Evolutionary conservation across 2,329 filamentous ascomycete species (phyloP).

Genomic region (Fusarium virguliforme): DNA sequence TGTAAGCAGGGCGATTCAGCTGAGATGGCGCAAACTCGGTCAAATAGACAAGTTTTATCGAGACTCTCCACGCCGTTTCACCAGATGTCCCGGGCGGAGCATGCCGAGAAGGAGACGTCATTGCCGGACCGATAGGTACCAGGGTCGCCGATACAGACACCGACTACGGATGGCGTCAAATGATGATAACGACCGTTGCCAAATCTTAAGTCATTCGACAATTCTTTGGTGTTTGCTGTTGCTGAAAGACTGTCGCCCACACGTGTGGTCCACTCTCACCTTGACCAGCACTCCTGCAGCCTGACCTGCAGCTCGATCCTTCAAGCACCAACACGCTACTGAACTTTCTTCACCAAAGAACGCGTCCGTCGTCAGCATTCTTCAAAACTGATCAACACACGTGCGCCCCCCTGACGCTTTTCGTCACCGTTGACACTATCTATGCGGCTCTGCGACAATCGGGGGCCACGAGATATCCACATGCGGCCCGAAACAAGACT

Average conservation of each 20-base stretch:
- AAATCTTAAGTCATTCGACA: not conserved
- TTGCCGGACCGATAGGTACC: not conserved
- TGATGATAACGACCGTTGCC: not conserved
- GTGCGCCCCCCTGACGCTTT: not conserved
- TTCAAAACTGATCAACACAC: too few relatives aligned
- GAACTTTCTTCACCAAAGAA: too few relatives aligned
- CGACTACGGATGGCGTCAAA: not conserved
- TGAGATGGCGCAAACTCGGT: slow-evolving; percentile 12
- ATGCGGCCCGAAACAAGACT: slow-evolving; percentile 16
- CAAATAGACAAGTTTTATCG: not conserved
- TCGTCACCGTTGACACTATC: slow-evolving; percentile 4
- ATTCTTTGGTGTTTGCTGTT: not conserved
- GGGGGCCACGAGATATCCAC: slow-evolving; percentile 1
- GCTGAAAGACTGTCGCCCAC: not conserved
- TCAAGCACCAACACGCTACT: not conserved
- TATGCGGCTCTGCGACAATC: slow-evolving; percentile 17
- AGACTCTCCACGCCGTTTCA: slow-evolving; percentile 2
- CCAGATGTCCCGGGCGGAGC: slow-evolving; percentile 4
- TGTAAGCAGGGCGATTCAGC: not conserved
- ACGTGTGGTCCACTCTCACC: too few relatives aligned
- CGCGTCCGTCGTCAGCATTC: too few relatives aligned
- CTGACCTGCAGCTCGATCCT: not conserved
- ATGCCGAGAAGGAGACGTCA: slow-evolving; percentile 4
- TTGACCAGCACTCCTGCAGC: too few relatives aligned
- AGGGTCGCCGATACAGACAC: not conserved